Percentiles rank a stretch among this genome's conserved stretches.
Evolutionary conservation across 2,329 filamentous ascomycete genomes (phyloP).

Genomic region (Pestalotiopsis sp.): DNA sequence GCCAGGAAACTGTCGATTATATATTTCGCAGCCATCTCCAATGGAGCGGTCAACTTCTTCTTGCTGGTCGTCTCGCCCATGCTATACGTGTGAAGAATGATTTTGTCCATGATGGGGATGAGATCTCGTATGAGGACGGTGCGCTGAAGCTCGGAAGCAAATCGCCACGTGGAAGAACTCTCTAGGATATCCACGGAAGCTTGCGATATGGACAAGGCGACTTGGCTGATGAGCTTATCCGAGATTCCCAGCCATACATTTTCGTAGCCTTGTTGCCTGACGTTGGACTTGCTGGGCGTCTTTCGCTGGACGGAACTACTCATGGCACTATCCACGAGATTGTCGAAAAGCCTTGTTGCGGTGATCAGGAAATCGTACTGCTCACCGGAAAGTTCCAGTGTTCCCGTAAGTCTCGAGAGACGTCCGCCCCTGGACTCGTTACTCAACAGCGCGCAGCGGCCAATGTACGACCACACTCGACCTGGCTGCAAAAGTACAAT

Average conservation of each 20-base stretch:
- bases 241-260: slow-evolving; percentile 73
- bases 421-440: slow-evolving; percentile 76
- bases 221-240: slow-evolving; percentile 73
- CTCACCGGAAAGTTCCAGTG: slow-evolving; percentile 76
- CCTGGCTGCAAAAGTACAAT: slow-evolving; percentile 76
- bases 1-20: slow-evolving; percentile 78
- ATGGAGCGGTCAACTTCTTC: slow-evolving; percentile 56
- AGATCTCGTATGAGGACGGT: slow-evolving; percentile 70
- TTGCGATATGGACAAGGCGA: slow-evolving; percentile 73
- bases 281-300: slow-evolving; percentile 50
- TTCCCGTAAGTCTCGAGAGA: slow-evolving; percentile 78
- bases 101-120: slow-evolving; percentile 68
- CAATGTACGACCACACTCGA: slow-evolving; percentile 87
- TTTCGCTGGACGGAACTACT: slow-evolving; percentile 69
- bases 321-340: slow-evolving; percentile 76
- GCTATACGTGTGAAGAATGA: slow-evolving; percentile 74
- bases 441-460: slow-evolving; percentile 78
- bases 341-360: slow-evolving; percentile 73
- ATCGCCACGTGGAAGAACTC: slow-evolving; percentile 85
- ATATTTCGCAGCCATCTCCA: slow-evolving; percentile 75
- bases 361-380: slow-evolving; percentile 78
- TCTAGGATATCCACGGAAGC: slow-evolving; percentile 83
- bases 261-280: slow-evolving; percentile 47
- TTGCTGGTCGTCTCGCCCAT: slow-evolving; percentile 63
- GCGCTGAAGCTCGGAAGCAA: slow-evolving; percentile 68